These are phyloP conservation scores for Coniochaeta sp. DNA, from an alignment of 2,329 filamentous ascomycete genomes.

Conservation along the genomic window DNA sequence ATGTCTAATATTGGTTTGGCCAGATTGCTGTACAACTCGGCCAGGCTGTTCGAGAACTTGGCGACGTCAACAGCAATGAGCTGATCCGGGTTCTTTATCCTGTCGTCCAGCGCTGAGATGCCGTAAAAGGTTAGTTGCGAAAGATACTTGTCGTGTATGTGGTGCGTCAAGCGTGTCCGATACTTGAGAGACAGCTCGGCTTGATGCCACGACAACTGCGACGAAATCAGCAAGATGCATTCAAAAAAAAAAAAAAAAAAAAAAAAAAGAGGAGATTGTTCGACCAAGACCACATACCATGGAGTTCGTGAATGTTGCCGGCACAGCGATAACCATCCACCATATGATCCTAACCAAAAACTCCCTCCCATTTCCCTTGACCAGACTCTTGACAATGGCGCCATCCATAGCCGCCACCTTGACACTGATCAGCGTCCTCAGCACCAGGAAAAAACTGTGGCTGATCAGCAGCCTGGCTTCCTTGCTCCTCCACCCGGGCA, in stretches of 20 bases:
- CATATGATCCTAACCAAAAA: slow-evolving; percentile 84
- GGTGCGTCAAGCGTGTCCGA: slow-evolving; percentile 83
- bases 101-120: slow-evolving; percentile 87
- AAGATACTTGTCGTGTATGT: slow-evolving; percentile 92
- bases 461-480: slow-evolving; percentile 80
- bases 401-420: slow-evolving; percentile 97
- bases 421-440: slow-evolving; percentile 85
- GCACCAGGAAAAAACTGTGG: slow-evolving; percentile 87
- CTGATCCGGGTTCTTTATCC: slow-evolving; percentile 98
- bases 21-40: slow-evolving; percentile 91
- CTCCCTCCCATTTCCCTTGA: slow-evolving; percentile 83
- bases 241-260: no score
- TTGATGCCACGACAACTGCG: slow-evolving; percentile 87
- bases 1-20: slow-evolving; percentile 94
- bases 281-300: slow-evolving; percentile 57
- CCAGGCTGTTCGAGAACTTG: slow-evolving; percentile 90
- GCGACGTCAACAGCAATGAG: slow-evolving; percentile 94
- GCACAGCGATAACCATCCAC: slow-evolving; percentile 98
- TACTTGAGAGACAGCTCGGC: slow-evolving; percentile 91
- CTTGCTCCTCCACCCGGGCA: slow-evolving; percentile 84
- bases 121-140: slow-evolving; percentile 98
- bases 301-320: slow-evolving; percentile 96
- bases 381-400: slow-evolving; percentile 81
- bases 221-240: slow-evolving; percentile 7
- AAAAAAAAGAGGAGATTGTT: neutral